Percentiles rank a stretch among this genome's conserved stretches.
phyloP scores from a whole-genome alignment of 345 rosid species.

The Citrus sp. region DNA sequence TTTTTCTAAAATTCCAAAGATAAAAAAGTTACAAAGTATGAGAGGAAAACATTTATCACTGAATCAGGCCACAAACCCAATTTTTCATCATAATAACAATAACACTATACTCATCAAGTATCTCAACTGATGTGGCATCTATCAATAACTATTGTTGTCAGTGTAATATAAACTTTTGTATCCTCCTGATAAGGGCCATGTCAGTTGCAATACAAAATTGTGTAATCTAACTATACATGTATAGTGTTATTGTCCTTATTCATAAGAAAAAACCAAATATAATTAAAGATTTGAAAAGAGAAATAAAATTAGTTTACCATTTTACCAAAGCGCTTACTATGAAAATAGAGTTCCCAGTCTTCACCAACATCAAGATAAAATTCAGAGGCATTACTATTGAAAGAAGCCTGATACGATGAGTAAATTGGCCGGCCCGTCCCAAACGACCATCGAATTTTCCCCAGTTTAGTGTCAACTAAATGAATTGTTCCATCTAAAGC shows the following conservation, averaged over 20 bases:
- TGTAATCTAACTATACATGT: neutral
- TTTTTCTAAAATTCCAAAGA: conserved; percentile 14
- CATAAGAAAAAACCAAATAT: neutral
- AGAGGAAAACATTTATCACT: neutral
- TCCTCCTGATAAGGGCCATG: no score
- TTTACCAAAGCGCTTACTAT: conserved; percentile 38
- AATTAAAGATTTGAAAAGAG: neutral
- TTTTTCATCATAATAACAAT: neutral
- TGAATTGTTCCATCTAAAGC: conserved; percentile 54
- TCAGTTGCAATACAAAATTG: no score
- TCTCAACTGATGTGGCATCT: no score
- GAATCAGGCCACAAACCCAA: neutral
- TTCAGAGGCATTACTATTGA: conserved; percentile 32
- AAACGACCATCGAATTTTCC: conserved; percentile 47
- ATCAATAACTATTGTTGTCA: no score
- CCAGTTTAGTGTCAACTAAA: conserved; percentile 38
- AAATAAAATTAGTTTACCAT: conserved; percentile 20
- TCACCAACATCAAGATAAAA: conserved; percentile 58
- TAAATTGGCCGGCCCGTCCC: conserved; percentile 50
- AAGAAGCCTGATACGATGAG: conserved; percentile 56
- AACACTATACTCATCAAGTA: no score
- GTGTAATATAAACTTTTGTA: no score
- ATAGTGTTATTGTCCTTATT: neutral
- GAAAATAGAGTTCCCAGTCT: conserved; percentile 56
- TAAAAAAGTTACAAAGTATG: neutral